A percentile compares a stretch with the other conserved stretches of the same genome.
Evolutionary conservation across 1,284 basidiomycete genomes (phyloP).

Genomic region (Rhodotorula mucilaginosa): DNA sequence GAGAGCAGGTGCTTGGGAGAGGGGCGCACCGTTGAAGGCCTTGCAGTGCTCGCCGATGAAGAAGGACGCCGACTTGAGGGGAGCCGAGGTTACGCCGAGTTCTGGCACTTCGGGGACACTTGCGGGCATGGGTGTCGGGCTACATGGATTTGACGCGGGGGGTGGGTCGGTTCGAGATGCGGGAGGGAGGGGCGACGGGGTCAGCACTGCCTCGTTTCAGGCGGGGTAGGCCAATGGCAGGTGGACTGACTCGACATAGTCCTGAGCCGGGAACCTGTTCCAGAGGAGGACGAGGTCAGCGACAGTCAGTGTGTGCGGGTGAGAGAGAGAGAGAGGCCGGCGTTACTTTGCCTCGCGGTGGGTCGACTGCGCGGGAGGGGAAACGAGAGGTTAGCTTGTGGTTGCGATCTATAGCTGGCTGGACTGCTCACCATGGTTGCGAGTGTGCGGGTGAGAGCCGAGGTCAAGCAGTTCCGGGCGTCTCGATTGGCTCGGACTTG

Average conservation of each 20-base stretch:
- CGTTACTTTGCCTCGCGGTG: constrained; percentile 39
- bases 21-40: constrained; percentile 81
- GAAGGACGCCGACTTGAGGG: constrained; percentile 94
- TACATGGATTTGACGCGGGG: not conserved
- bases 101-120: constrained; percentile 81
- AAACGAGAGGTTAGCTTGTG: not conserved
- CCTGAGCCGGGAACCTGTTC: constrained; percentile 37
- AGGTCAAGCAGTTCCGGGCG: no score
- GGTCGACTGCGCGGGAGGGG: constrained; percentile 19
- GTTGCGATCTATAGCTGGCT: no score
- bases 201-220: not conserved
- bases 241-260: constrained; percentile 38
- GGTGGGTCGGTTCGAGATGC: not conserved
- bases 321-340: not conserved
- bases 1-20: not conserved
- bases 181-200: not conserved
- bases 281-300: not conserved
- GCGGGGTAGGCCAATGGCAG: not conserved
- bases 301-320: not conserved
- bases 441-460: not conserved
- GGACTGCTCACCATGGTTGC: constrained; percentile 1
- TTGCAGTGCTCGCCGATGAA: constrained; percentile 96
- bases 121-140: constrained; percentile 67
- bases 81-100: constrained; percentile 86
- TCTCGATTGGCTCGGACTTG: no score